Conservation (phyloP, 2,329 filamentous ascomycete genomes). For the Phaeoacremonium minimum region DNA sequence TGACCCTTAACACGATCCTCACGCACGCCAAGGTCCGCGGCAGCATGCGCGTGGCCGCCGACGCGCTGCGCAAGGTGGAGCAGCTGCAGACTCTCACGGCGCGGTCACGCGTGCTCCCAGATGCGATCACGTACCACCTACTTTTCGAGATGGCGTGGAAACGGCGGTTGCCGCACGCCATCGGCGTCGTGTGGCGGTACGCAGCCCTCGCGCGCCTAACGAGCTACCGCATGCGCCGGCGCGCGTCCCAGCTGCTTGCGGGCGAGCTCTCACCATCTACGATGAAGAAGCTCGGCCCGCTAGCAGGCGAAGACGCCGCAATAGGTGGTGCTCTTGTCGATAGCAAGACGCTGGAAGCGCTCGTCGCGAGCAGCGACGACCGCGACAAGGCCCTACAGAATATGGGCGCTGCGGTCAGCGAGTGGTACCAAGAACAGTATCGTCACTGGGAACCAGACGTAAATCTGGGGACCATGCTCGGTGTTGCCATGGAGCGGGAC, state of each 20-base stretch:
- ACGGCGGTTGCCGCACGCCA: conserved; percentile 22
- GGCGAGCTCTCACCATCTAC: not conserved
- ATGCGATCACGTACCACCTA: conserved; percentile 26
- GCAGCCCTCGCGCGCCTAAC: conserved; percentile 19
- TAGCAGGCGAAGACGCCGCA: no score
- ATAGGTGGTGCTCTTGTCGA: not conserved
- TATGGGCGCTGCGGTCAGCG: not conserved
- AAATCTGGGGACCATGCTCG: not conserved
- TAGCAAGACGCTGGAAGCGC: not conserved
- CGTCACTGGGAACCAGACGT: not conserved
- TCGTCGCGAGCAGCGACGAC: not conserved
- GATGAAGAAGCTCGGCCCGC: not conserved
- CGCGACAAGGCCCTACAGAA: not conserved
- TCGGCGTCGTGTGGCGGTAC: conserved; percentile 27
- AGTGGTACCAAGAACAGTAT: not conserved
- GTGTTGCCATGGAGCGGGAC: not conserved
- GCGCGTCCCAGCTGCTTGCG: conserved; percentile 8
- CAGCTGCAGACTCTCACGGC: not conserved
- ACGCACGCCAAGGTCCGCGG: conserved; percentile 18
- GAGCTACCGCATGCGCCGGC: conserved; percentile 20
- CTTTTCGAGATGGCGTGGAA: conserved; percentile 32
- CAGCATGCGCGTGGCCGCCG: conserved; percentile 13
- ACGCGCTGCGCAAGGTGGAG: conserved; percentile 18
- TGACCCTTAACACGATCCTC: conserved; percentile 28
- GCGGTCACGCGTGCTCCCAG: conserved; percentile 15